phyloP scores from a whole-genome alignment of 441 rosid species.

The Brassica balearica region DNA sequence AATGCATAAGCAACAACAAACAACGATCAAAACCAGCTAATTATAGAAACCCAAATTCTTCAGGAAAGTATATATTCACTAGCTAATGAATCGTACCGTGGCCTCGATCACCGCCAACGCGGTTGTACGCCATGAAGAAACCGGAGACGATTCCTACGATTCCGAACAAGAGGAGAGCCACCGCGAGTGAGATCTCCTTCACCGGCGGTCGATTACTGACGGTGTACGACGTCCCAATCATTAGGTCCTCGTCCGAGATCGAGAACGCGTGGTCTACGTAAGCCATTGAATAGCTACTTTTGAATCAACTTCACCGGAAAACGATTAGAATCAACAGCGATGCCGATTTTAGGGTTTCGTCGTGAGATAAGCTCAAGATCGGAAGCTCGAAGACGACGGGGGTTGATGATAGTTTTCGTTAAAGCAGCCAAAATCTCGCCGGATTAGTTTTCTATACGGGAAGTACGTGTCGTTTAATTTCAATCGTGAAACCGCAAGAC shows the following conservation, averaged over 20 bases:
- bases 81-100: conserved; percentile 55
- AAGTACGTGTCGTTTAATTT: conserved; percentile 21
- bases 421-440: conserved; percentile 22
- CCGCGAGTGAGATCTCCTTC: conserved; percentile 88
- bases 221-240: conserved; percentile 71
- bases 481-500: conserved; percentile 17
- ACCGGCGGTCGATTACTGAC: conserved; percentile 80
- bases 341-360: conserved; percentile 1
- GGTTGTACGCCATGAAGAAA: conserved; percentile 62
- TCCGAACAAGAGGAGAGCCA: conserved; percentile 84
- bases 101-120: conserved; percentile 77
- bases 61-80: neutral
- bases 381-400: conserved; percentile 16
- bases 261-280: conserved; percentile 88
- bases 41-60: neutral
- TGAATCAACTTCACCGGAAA: neutral
- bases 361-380: conserved; percentile 33
- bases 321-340: neutral
- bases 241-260: conserved; percentile 83
- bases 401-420: neutral
- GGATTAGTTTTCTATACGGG: neutral
- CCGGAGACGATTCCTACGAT: conserved; percentile 67
- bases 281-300: neutral
- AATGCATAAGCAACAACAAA: neutral
- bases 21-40: conserved; percentile 2